Evolutionary conservation across 495 filamentous ascomycete genomes (phyloP), one percentile per base, ranked within the genome.

Genomic region (Cetradonia linearis): DNA sequence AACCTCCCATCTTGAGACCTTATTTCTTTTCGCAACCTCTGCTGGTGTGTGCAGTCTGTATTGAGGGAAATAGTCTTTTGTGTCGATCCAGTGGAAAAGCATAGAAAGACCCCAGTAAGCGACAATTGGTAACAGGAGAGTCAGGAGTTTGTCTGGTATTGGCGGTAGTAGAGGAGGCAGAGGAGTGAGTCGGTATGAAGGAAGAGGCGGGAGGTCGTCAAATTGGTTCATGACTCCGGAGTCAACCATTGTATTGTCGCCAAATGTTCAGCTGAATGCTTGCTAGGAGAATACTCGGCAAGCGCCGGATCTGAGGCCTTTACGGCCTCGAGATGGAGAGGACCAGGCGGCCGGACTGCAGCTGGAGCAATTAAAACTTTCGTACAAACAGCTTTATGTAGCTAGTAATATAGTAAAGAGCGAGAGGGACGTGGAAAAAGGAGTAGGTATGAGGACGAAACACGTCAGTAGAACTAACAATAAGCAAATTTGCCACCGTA

Each of bases 21-120:
- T 84, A 69, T 92, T 92, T 58, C 87, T 77, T 72, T 84, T 83
- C 20, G 82, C 68, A 63, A 91, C 82, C 70, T 92, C 87, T 56
- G 83, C 87, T 28, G 87, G 87, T 5, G 87, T 92, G 74, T 92
- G 87, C 61, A 91, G 71, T 61, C 88, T 80, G 71, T 90, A 89
- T 61, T 87, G 81, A 36, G 87, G 81, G 65, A 90, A 87, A 40
- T 89, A 76, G 70, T 91, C 86, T 68, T 78, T 81, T 34, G 79
- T 70, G 72, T 93, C 88, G 66, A 92, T 80, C 63, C 81, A 64
- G 71, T 93, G 87, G 72, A 89, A 93, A 67, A 88, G 70, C 66
- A 84, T 68, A 18, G 88, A 91, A 18, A 89, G 67, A 27, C 72
- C 69, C 88, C 88, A 93, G 75, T 93, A 93, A 44, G 83, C 85